A percentile compares a stretch with the other conserved stretches of the same genome.
phyloP scores from a whole-genome alignment of 495 filamentous ascomycete species.

The Opeltia flavorubescens region DNA sequence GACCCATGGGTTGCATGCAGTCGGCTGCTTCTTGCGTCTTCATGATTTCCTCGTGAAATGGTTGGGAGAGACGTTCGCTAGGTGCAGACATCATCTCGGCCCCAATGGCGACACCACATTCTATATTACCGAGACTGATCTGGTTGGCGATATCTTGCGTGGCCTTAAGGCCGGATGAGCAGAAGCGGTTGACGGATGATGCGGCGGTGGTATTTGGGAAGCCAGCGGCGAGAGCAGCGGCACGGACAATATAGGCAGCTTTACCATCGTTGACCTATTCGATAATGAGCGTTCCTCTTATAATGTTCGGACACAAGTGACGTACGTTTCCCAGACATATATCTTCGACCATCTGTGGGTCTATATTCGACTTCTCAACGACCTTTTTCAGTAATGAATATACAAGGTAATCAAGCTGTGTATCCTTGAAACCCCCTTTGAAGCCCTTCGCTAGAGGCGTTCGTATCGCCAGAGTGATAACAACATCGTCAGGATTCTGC shows the following conservation, averaged over 20 bases:
- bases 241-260: constrained; percentile 79
- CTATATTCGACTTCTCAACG: constrained; percentile 55
- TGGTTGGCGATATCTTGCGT: constrained; percentile 88
- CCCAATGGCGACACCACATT: constrained; percentile 74
- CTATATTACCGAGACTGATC: constrained; percentile 67
- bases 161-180: constrained; percentile 88
- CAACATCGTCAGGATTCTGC: constrained; percentile 91
- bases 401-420: constrained; percentile 71
- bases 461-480: constrained; percentile 72
- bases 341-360: constrained; percentile 78
- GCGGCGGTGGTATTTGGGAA: constrained; percentile 81
- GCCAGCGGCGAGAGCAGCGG: constrained; percentile 77
- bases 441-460: constrained; percentile 64
- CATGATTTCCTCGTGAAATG: constrained; percentile 68
- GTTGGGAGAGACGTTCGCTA: constrained; percentile 48
- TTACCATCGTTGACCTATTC: constrained; percentile 68
- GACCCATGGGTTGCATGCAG: constrained; percentile 91
- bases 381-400: constrained; percentile 69
- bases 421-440: constrained; percentile 92
- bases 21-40: constrained; percentile 64
- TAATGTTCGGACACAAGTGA: background rate
- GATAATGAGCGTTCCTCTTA: background rate
- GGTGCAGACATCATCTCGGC: constrained; percentile 74
- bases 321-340: constrained; percentile 84
- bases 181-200: constrained; percentile 85